Conservation (phyloP, 805 yeast genomes). For the Candida maltosa region DNA sequence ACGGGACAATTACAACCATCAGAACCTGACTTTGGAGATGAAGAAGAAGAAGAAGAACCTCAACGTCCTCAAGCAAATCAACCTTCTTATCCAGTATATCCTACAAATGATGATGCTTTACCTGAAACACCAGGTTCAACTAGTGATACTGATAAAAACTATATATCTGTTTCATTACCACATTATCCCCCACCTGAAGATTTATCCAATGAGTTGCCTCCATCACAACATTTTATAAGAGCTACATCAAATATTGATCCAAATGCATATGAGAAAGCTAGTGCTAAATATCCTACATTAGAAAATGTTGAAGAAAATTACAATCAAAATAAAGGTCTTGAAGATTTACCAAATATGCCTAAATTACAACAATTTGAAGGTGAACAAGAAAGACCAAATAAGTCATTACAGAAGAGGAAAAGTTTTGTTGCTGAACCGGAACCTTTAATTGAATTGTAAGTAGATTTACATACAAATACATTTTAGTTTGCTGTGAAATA, state of each 20-base stretch:
- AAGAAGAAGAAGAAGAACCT: constrained; percentile 4
- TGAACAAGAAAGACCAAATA: constrained; percentile 3
- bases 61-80: background rate
- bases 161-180: constrained; percentile 7
- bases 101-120: constrained; percentile 3
- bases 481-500: background rate
- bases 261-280: constrained; percentile 12
- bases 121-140: constrained; percentile 1
- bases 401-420: no score
- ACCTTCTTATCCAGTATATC: constrained; percentile 1
- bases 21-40: constrained; percentile 8
- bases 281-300: constrained; percentile 9
- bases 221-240: constrained; percentile 5
- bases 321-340: background rate
- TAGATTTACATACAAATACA: no score
- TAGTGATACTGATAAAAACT: constrained; percentile 1
- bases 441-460: constrained; percentile 39
- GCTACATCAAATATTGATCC: constrained; percentile 10
- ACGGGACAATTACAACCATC: constrained; percentile 3
- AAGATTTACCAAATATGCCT: constrained; percentile 8
- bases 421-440: constrained; percentile 29
- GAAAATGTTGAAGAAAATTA: constrained; percentile 9
- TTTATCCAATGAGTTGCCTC: constrained; percentile 5
- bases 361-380: constrained; percentile 4
- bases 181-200: constrained; percentile 9